Evolutionary conservation across 2,329 filamentous ascomycete species (phyloP).

Genomic region (Botrytis paeoniae): DNA sequence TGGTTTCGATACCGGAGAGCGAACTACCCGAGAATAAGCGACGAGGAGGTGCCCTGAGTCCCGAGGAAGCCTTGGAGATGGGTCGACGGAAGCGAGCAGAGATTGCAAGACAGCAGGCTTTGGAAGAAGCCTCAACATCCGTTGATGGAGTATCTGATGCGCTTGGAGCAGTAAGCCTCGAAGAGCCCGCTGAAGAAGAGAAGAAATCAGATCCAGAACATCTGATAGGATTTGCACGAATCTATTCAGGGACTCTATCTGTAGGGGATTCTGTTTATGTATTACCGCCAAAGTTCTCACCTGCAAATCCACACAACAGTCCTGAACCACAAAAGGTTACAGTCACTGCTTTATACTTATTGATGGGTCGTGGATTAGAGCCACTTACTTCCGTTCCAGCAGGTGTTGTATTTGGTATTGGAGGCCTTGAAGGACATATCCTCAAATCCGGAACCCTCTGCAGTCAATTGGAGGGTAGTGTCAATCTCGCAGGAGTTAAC

Average conservation of each 20-base stretch:
- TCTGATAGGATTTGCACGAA: constrained; percentile 87
- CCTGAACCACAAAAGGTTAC: constrained; percentile 79
- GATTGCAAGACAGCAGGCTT: constrained; percentile 72
- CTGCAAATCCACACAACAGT: constrained; percentile 66
- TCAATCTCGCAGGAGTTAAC: constrained; percentile 85
- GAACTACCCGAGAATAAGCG: constrained; percentile 86
- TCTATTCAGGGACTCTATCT: constrained; percentile 86
- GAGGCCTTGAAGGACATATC: constrained; percentile 87
- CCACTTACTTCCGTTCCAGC: constrained; percentile 80
- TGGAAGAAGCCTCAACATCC: constrained; percentile 34
- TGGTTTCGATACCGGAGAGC: constrained; percentile 92
- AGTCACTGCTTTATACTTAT: constrained; percentile 84
- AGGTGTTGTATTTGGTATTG: constrained; percentile 92
- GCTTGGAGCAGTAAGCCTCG: constrained; percentile 58
- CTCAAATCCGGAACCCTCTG: constrained; percentile 93
- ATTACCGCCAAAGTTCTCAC: constrained; percentile 87
- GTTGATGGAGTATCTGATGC: constrained; percentile 51
- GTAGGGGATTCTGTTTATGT: constrained; percentile 92
- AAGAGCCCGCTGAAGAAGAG: constrained; percentile 51
- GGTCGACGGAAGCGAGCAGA: constrained; percentile 87
- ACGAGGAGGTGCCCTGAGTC: constrained; percentile 66
- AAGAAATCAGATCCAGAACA: constrained; percentile 74
- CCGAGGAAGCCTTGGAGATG: constrained; percentile 85
- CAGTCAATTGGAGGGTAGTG: constrained; percentile 77
- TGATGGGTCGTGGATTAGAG: constrained; percentile 92